These are phyloP conservation scores for Jasminum sambac DNA, from an alignment of 257 asterid species.

Conservation along the genomic window DNA sequence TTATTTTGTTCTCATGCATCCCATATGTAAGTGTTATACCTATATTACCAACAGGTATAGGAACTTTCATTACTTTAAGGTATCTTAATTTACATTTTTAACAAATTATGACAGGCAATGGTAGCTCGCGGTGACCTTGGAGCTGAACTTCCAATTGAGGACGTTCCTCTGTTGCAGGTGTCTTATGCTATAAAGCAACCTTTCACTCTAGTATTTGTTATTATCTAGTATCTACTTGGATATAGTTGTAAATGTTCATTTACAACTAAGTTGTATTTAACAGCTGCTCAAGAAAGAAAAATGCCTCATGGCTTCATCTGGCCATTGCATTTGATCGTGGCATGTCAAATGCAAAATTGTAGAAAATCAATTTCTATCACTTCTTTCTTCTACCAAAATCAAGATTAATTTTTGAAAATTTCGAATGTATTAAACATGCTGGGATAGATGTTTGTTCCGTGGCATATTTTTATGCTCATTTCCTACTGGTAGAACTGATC, in stretches of 20 bases:
- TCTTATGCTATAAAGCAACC: not conserved
- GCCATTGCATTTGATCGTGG: not conserved
- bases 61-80: slow-evolving; percentile 15
- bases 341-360: not conserved
- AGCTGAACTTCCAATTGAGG: slow-evolving; percentile 98
- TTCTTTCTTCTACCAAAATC: not conserved
- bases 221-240: not conserved
- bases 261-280: not conserved
- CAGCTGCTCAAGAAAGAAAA: not conserved
- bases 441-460: not conserved
- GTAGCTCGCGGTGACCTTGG: slow-evolving; percentile 99
- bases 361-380: not conserved
- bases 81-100: slow-evolving; percentile 2
- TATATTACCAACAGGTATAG: slow-evolving; percentile 6
- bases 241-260: not conserved
- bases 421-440: not conserved
- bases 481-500: not conserved
- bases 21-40: slow-evolving; percentile 4
- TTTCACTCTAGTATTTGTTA: not conserved
- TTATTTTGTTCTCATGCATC: not conserved
- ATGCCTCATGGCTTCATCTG: not conserved
- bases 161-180: slow-evolving; percentile 98
- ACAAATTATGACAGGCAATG: slow-evolving; percentile 75
- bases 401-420: not conserved
- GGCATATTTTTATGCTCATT: slow-evolving; percentile 1